Evolutionary conservation across 1,284 basidiomycete species (phyloP), one percentile per base, ranked within the genome.

Genomic region (Trichosporon inkin): DNA sequence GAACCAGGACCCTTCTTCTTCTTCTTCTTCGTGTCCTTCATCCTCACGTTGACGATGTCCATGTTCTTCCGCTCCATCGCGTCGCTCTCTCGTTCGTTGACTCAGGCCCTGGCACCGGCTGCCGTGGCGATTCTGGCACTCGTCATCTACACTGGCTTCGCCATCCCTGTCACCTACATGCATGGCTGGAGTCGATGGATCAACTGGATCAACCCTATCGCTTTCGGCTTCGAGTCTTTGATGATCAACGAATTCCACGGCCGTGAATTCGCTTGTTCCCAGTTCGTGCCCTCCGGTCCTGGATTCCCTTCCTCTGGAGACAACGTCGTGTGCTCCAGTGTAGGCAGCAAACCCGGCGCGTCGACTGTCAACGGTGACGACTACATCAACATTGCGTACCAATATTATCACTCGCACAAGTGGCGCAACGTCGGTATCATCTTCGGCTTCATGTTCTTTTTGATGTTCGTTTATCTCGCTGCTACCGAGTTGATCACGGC

Each of bases 371-470:
- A 76, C 20, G 83, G 82, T 0, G 79, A 81, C 24, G 68, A 69
- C 13, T 90, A 86, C 74, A 75, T 90, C 37, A 66, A 63, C 16
- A 71, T 84, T 0, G 83, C 85, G 0, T 94, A 82, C 72, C 80
- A 78, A 0, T 94, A 90, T 75, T 70, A 78, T 17, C 82, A 83
- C 61, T 74, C 72, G 22, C 79, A 91, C 69, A 72, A 87, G 8
- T 92, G 89, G 89, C 81, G 82, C 74, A 57, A 32, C 37, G 80
- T 83, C 62, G 85, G 84, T 38, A 82, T 86, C 56, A 67, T 84
- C 56, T 61, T 84, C 55, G 82, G 71, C 0, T 86, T 85, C 71
- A 78, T 82, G 58, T n/a, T 83, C 56, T 78, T 73, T 55, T 84
- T 85, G 71, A 14, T 76, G 78, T 38, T 66, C 6, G 67, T 79